Evolutionary conservation across 495 filamentous ascomycete species (phyloP).

Genomic region (Aspergillus biplanus): DNA sequence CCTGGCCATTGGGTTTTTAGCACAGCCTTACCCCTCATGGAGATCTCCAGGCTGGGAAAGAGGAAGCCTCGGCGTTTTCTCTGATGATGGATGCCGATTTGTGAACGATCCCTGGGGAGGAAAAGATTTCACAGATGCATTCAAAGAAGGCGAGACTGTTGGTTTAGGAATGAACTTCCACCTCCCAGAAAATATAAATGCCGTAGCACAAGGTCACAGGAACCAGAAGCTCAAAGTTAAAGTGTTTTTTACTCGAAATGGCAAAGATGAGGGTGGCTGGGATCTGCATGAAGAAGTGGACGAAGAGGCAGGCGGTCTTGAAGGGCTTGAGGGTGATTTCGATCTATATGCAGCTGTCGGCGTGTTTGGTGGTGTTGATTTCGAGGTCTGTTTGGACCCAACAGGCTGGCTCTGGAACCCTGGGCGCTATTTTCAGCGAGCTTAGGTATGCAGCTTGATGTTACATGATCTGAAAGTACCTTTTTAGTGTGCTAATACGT

Average conservation of each 20-base stretch:
- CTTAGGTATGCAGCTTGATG: not conserved
- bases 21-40: conserved; percentile 84
- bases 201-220: conserved; percentile 19
- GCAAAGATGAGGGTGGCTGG: conserved; percentile 68
- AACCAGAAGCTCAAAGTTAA: conserved; percentile 51
- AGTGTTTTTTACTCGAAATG: conserved; percentile 81
- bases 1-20: conserved; percentile 77
- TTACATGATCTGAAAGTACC: not conserved
- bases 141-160: conserved; percentile 57
- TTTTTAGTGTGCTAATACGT: not conserved
- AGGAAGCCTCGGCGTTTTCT: conserved; percentile 82
- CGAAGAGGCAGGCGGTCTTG: conserved; percentile 62
- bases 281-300: conserved; percentile 85
- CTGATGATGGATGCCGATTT: conserved; percentile 87
- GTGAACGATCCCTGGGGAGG: conserved; percentile 88
- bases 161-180: conserved; percentile 74
- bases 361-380: conserved; percentile 69
- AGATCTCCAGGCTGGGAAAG: conserved; percentile 91
- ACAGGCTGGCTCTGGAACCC: conserved; percentile 48
- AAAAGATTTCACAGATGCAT: conserved; percentile 65
- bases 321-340: conserved; percentile 77
- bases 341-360: conserved; percentile 85
- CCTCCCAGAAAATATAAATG: conserved; percentile 27
- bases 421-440: not conserved
- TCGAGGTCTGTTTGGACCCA: conserved; percentile 69